phyloP scores from a whole-genome alignment of 495 filamentous ascomycete species.

The Thozetella sp. region DNA sequence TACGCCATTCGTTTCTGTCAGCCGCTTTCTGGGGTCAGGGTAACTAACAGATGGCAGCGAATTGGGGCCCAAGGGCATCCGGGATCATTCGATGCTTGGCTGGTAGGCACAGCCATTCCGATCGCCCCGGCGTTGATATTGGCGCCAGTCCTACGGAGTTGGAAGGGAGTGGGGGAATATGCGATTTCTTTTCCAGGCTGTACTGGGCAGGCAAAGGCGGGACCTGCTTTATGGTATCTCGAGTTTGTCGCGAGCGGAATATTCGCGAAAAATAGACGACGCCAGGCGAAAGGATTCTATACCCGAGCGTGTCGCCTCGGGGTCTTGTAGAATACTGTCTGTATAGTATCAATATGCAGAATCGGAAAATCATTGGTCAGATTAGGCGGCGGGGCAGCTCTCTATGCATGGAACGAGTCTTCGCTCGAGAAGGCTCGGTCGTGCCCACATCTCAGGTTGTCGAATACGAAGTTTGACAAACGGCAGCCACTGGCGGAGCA shows the following conservation, averaged over 20 bases:
- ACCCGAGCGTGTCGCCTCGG: background rate
- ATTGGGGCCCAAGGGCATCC: slow-evolving; percentile 40
- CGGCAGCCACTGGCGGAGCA: no score
- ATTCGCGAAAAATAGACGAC: background rate
- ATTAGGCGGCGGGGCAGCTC: no score
- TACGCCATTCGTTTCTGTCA: background rate
- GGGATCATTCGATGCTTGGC: slow-evolving; percentile 40
- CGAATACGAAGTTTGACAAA: no score
- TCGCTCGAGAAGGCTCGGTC: no score
- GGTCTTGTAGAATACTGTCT: background rate
- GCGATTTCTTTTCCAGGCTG: background rate
- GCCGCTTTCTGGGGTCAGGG: background rate
- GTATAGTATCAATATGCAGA: background rate
- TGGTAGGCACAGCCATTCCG: slow-evolving; percentile 6
- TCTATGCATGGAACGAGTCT: no score
- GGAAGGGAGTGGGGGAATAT: background rate
- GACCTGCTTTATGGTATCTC: background rate
- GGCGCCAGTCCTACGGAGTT: background rate
- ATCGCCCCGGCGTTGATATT: background rate
- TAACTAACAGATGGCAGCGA: slow-evolving; percentile 26
- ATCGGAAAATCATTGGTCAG: no score
- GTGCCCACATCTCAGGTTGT: no score
- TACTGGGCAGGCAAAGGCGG: background rate
- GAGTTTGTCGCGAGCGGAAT: background rate
- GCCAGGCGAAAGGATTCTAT: background rate